Percentiles rank a stretch among this genome's conserved stretches.
phyloP scores from a whole-genome alignment of 2,329 filamentous ascomycete species.

The Aspergillus vadensis region DNA sequence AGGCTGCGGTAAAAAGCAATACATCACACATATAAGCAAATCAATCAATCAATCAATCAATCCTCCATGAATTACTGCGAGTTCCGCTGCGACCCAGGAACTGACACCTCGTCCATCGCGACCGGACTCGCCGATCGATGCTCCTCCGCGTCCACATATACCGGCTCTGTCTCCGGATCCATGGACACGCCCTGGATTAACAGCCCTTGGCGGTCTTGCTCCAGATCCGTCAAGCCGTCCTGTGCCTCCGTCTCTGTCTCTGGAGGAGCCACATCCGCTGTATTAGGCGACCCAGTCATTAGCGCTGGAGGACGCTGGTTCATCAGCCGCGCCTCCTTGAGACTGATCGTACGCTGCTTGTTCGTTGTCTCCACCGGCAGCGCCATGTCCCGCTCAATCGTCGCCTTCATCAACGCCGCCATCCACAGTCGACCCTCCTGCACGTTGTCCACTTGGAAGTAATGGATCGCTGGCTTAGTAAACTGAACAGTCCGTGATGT shows the following conservation, averaged over 20 bases:
- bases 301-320: constrained; percentile 86
- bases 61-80: constrained; percentile 20
- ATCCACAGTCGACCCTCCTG: constrained; percentile 93
- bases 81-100: constrained; percentile 31
- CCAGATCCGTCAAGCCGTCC: constrained; percentile 15
- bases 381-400: constrained; percentile 84
- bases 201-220: constrained; percentile 34
- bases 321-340: constrained; percentile 84
- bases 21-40: background rate
- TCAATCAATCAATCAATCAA: background rate
- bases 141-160: constrained; percentile 14
- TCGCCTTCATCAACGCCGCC: constrained; percentile 98
- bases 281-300: constrained; percentile 59
- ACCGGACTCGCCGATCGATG: constrained; percentile 24
- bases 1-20: constrained; percentile 7
- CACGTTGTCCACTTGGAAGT: constrained; percentile 92
- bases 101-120: constrained; percentile 26
- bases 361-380: constrained; percentile 86
- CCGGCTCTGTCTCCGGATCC: constrained; percentile 27
- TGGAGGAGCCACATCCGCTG: constrained; percentile 18
- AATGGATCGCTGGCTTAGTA: constrained; percentile 95
- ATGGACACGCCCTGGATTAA: constrained; percentile 38
- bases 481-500: constrained; percentile 92
- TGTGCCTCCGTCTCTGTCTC: constrained; percentile 28
- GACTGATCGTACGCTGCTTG: constrained; percentile 93